phyloP scores from a whole-genome alignment of 2,329 filamentous ascomycete species.

The Phialophora tarda region DNA sequence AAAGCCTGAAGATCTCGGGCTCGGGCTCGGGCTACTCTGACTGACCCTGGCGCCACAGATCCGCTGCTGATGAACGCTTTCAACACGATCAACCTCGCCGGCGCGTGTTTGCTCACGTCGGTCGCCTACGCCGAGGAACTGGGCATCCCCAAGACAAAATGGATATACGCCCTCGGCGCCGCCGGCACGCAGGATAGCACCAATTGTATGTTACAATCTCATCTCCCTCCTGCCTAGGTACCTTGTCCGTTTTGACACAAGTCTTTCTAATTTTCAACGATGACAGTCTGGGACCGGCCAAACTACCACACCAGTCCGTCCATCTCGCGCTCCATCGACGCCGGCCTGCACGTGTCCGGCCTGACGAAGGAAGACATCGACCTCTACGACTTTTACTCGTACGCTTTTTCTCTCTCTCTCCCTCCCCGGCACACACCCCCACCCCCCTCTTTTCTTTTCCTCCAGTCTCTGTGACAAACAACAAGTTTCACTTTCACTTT shows the following conservation, averaged over 20 bases:
- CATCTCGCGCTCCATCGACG: conserved; percentile 64
- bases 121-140: conserved; percentile 60
- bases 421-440: too few species aligned
- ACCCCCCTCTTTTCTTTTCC: too few species aligned
- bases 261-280: neutral
- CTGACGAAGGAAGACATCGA: conserved; percentile 61
- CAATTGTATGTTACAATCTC: conserved; percentile 53
- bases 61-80: conserved; percentile 74
- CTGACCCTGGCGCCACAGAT: conserved; percentile 53
- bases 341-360: conserved; percentile 56
- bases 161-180: conserved; percentile 69
- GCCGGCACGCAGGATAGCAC: conserved; percentile 65
- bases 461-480: conserved; percentile 20
- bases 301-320: conserved; percentile 64
- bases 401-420: neutral
- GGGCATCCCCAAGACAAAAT: conserved; percentile 60
- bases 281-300: conserved; percentile 65
- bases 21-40: neutral
- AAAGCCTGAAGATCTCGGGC: too few species aligned
- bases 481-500: neutral
- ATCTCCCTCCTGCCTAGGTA: neutral
- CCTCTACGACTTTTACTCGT: conserved; percentile 69
- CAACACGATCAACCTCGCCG: conserved; percentile 70
- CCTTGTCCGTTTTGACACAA: neutral
- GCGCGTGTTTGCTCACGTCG: conserved; percentile 66